These are phyloP conservation scores for Collybia sp. DNA, from an alignment of 768 basidiomycete genomes.

Conservation along the genomic window DNA sequence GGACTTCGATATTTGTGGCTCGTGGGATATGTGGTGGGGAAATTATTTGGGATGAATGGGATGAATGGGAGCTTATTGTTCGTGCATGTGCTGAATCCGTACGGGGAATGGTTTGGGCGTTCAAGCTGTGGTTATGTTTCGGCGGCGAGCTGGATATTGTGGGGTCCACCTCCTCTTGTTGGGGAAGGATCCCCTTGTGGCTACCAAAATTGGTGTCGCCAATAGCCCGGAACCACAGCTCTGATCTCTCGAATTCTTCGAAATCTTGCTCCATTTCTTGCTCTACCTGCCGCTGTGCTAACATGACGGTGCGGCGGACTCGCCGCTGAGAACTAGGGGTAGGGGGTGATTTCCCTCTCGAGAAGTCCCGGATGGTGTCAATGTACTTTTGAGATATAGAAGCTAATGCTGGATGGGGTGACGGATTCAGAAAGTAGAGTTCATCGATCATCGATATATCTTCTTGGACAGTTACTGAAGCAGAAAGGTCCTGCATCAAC, in stretches of 20 bases:
- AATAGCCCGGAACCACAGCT: conserved; percentile 89
- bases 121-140: not conserved
- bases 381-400: conserved; percentile 69
- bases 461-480: conserved; percentile 65
- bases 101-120: conserved; percentile 10
- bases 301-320: conserved; percentile 75
- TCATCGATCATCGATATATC: conserved; percentile 90
- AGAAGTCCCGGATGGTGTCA: conserved; percentile 65
- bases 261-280: conserved; percentile 91
- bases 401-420: conserved; percentile 52
- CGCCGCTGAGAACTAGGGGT: conserved; percentile 41
- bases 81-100: conserved; percentile 29
- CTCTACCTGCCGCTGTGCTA: conserved; percentile 83
- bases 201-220: conserved; percentile 54
- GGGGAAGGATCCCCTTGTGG: conserved; percentile 6
- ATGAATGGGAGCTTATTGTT: conserved; percentile 34
- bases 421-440: conserved; percentile 70
- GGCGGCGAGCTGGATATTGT: not conserved
- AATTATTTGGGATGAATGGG: conserved; percentile 25
- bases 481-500: conserved; percentile 46
- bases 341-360: conserved; percentile 40
- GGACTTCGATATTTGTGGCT: conserved; percentile 68
- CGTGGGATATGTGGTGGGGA: conserved; percentile 20
- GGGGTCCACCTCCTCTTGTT: not conserved
- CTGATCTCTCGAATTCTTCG: conserved; percentile 81